phyloP scores from a whole-genome alignment of 1,284 basidiomycete genomes.

The Sutorius eximius region DNA sequence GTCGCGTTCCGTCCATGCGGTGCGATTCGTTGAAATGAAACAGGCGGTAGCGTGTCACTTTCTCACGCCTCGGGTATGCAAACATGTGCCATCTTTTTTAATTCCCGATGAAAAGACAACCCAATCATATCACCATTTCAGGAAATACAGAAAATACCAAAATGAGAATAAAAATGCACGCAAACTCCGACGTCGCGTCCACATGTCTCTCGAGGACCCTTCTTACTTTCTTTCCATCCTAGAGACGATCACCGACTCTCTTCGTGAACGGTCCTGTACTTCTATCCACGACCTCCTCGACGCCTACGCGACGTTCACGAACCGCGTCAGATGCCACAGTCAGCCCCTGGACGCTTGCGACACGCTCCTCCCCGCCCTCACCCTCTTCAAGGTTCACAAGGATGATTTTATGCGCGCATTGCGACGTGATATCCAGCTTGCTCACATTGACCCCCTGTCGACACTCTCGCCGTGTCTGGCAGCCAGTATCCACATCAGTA shows the following conservation, averaged over 20 bases:
- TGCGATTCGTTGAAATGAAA: no score
- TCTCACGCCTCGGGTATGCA: no score
- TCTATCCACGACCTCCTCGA: constrained; percentile 54
- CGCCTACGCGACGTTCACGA: constrained; percentile 52
- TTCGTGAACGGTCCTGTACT: constrained; percentile 37
- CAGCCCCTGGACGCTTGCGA: constrained; percentile 24
- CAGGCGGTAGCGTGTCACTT: no score
- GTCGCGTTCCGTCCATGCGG: no score
- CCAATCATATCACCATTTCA: no score
- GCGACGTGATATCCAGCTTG: constrained; percentile 47
- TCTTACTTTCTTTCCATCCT: constrained; percentile 45
- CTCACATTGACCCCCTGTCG: constrained; percentile 40
- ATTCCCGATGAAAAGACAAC: no score
- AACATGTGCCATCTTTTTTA: no score
- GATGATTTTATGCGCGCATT: constrained; percentile 41
- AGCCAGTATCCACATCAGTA: constrained; percentile 4
- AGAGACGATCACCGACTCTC: constrained; percentile 47
- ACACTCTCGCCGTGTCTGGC: constrained; percentile 5
- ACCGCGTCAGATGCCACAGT: constrained; percentile 42
- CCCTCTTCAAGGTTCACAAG: constrained; percentile 30
- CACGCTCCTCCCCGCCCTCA: constrained; percentile 34
- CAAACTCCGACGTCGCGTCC: not conserved
- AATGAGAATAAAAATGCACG: no score
- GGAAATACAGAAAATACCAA: no score
- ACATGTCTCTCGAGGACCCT: constrained; percentile 19